These are phyloP conservation scores for Ogataea paradorogensis DNA, from an alignment of 805 yeast species.

Conservation along the genomic window DNA sequence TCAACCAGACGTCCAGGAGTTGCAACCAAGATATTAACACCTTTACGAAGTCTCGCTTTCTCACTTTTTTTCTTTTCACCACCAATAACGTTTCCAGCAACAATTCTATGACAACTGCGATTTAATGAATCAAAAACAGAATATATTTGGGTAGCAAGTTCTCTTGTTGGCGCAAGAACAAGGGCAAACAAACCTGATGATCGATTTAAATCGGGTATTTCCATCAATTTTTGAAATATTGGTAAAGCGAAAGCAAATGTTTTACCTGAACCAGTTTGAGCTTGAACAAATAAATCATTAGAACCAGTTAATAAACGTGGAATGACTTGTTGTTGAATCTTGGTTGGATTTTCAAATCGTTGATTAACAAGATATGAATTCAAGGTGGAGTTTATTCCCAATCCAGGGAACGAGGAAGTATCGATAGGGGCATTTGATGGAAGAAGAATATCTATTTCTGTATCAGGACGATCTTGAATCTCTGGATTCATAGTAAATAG, in stretches of 20 bases:
- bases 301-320: slow-evolving; percentile 52
- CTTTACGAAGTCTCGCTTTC: slow-evolving; percentile 92
- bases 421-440: slow-evolving; percentile 92
- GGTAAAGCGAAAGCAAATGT: slow-evolving; percentile 88
- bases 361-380: slow-evolving; percentile 52
- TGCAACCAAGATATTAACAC: slow-evolving; percentile 92
- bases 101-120: slow-evolving; percentile 79
- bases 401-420: slow-evolving; percentile 63
- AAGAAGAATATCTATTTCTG: slow-evolving; percentile 26
- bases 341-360: slow-evolving; percentile 67
- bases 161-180: slow-evolving; percentile 91
- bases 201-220: slow-evolving; percentile 49
- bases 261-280: slow-evolving; percentile 98
- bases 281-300: slow-evolving; percentile 81
- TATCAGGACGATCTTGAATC: slow-evolving; percentile 38
- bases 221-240: slow-evolving; percentile 68
- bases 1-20: slow-evolving; percentile 97
- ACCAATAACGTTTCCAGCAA: slow-evolving; percentile 95
- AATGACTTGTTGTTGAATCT: slow-evolving; percentile 77
- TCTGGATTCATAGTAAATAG: slow-evolving; percentile 72
- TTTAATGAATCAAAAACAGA: slow-evolving; percentile 71
- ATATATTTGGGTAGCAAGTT: slow-evolving; percentile 86
- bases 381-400: slow-evolving; percentile 62
- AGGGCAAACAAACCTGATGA: slow-evolving; percentile 85
- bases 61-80: slow-evolving; percentile 98